Percentiles rank a stretch among this genome's conserved stretches.
phyloP scores from a whole-genome alignment of 2,329 filamentous ascomycete genomes.

The Dactylella cylindrospora region DNA sequence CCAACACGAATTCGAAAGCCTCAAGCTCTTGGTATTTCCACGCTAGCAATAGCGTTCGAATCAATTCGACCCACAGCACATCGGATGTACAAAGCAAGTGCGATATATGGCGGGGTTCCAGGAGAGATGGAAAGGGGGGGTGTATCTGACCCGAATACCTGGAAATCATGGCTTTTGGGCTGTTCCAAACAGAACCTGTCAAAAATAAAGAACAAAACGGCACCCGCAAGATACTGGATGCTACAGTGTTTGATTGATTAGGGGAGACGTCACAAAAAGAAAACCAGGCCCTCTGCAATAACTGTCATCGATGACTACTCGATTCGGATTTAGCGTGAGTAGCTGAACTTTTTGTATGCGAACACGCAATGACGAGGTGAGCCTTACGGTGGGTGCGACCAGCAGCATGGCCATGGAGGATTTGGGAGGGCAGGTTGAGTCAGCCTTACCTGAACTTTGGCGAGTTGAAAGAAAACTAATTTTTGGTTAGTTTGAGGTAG shows the following conservation, averaged over 20 bases:
- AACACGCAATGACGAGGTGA: conserved; percentile 10
- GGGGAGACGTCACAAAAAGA: neutral
- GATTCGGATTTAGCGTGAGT: conserved; percentile 26
- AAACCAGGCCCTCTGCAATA: conserved; percentile 9
- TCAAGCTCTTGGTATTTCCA: conserved; percentile 18
- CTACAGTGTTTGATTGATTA: too few species aligned
- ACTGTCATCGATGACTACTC: conserved; percentile 14
- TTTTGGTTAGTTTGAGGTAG: too few species aligned
- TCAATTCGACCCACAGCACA: conserved; percentile 22
- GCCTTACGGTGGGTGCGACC: conserved; percentile 18
- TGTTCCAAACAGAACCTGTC: neutral
- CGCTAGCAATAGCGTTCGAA: conserved; percentile 6
- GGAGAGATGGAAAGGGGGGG: too few species aligned
- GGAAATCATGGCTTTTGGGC: conserved; percentile 11
- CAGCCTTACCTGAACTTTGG: conserved; percentile 42
- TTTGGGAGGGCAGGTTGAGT: conserved; percentile 31
- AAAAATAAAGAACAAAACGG: conserved; percentile 19
- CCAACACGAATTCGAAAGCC: conserved; percentile 1
- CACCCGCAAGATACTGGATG: conserved; percentile 2
- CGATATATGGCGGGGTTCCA: neutral
- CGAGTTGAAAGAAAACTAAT: conserved; percentile 13
- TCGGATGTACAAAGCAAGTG: conserved; percentile 12
- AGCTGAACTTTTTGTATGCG: conserved; percentile 33
- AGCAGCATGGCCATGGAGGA: conserved; percentile 3
- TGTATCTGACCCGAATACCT: conserved; percentile 31